Evolutionary conservation across 1,284 basidiomycete species (phyloP), one percentile per base, ranked within the genome.

Genomic region (Austroboletus olivaceoglutinosus): DNA sequence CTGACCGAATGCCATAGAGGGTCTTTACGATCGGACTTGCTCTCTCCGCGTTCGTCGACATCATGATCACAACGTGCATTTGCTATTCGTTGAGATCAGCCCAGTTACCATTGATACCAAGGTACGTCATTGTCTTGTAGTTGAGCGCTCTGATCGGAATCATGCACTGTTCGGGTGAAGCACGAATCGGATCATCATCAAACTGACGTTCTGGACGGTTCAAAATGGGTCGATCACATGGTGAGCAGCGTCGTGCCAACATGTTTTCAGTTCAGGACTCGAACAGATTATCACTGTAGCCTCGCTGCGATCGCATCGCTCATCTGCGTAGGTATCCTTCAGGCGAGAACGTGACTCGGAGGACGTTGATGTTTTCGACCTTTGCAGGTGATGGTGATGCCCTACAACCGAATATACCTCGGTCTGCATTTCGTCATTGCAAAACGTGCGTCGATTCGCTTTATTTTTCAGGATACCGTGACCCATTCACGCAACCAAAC

Each of bases 11-110:
- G 16, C 25, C 2, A 11, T 47, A 81, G 79, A 80, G 76, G 73
- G 65, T 78, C 11, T 80, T 80, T 58, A 80, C 78, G 3, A 61
- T 76, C 3, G 80, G 80, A 7, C 60, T 82, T 0, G 66, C 71
- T 0, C 69, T 80, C 23, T 78, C 79, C 0, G 72, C 73, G 0
- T 55, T 65, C 5, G 70, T 76, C 7, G 80, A 82, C 53, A 58
- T 81, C 47, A n/a, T 78, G 15, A 77, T 81, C 50, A 77, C 80
- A 0, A 54, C 48, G 0, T 74, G 64, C 0, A 68, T 82, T 12
- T 78, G 76, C 52, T 65, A 71, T 34, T 73, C 74, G 23, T 67
- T 82, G 43, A 58, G 62, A 30, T 55, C 57, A 23, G 76, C 67
- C 36, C 69, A 74, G 22, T 70, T 71, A 2, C 27, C 27, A 12